phyloP scores from a whole-genome alignment of 2,329 filamentous ascomycete species.

The Ceratocystis harringtonii region DNA sequence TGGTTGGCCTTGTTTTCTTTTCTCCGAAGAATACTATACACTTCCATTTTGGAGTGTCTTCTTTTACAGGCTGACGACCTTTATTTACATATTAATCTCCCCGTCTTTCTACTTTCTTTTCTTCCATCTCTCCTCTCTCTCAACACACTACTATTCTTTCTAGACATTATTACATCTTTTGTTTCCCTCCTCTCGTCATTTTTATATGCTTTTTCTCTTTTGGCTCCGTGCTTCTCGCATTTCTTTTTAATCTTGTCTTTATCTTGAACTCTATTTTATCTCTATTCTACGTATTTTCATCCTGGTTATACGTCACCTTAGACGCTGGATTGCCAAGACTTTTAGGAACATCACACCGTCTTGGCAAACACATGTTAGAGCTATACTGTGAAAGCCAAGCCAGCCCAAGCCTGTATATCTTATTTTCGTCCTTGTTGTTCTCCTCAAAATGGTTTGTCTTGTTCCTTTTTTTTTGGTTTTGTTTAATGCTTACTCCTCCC shows the following conservation, averaged over 20 bases:
- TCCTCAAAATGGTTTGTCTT: background rate
- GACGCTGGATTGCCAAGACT: conserved; percentile 2
- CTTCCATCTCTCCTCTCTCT: background rate
- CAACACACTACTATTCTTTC: background rate
- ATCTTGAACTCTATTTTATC: background rate
- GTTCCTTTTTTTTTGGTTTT: background rate
- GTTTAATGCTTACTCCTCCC: background rate
- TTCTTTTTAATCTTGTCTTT: background rate
- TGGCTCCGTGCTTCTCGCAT: background rate
- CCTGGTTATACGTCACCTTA: background rate
- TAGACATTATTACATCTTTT: background rate
- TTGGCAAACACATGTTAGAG: background rate
- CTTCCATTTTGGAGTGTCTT: background rate
- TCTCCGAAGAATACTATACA: background rate
- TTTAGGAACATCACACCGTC: conserved; percentile 1
- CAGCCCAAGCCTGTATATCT: background rate
- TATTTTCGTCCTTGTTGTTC: too few species aligned
- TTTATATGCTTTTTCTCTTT: background rate
- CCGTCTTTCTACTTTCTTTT: background rate
- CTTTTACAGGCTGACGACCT: background rate
- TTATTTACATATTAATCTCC: background rate
- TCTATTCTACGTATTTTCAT: background rate
- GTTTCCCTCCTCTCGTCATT: background rate
- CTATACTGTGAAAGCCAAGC: background rate
- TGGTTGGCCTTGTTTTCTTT: background rate